These are phyloP conservation scores for Canavalia gladiata DNA, from an alignment of 306 rosid genomes.

Conservation along the genomic window DNA sequence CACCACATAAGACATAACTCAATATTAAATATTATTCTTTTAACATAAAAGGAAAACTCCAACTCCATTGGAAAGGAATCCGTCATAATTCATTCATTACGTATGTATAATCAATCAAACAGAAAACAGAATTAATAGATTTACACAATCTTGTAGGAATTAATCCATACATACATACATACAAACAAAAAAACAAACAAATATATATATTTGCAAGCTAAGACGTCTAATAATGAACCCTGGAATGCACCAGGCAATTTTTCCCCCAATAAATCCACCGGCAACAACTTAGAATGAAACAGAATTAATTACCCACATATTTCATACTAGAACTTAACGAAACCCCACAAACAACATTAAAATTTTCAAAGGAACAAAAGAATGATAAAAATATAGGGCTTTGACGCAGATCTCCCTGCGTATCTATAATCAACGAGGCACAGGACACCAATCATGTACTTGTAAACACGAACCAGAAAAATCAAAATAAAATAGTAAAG, in stretches of 20 bases:
- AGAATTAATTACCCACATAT: background rate
- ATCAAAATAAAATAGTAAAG: background rate
- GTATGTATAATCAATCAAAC: background rate
- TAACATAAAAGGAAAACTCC: conserved; percentile 13
- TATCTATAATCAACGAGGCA: background rate
- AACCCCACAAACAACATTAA: background rate
- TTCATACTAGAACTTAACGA: background rate
- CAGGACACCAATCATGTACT: conserved; percentile 6
- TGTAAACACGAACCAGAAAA: background rate
- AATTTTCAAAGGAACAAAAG: conserved; percentile 11
- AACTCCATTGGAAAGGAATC: background rate
- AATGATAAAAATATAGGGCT: conserved; percentile 29
- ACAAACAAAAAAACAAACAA: background rate
- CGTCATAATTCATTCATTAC: background rate
- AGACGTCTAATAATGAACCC: conserved; percentile 15
- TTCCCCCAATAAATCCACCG: background rate
- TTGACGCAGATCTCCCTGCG: conserved; percentile 11
- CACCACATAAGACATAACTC: background rate
- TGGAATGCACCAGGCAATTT: background rate
- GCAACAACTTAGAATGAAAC: background rate
- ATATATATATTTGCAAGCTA: background rate
- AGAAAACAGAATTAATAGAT: background rate
- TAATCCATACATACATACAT: background rate
- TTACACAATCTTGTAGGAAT: background rate
- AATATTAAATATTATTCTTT: background rate